Base-by-base conservation (phyloP, 192 early-diverging fungal genomes). In the Thoreauomyces humboldtii region DNA sequence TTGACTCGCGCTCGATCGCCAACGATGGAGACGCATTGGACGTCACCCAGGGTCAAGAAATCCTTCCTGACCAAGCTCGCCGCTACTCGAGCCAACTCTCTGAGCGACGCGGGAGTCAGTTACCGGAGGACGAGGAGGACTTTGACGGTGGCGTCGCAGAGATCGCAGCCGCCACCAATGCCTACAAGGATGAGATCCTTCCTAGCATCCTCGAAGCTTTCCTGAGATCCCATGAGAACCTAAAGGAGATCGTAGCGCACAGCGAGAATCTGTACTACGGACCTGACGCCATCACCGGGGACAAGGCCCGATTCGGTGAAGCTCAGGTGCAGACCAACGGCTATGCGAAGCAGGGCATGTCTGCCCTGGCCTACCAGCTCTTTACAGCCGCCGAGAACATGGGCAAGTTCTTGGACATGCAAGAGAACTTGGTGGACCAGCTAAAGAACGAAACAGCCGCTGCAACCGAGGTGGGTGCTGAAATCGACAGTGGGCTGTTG, bases 231-330 rank as follows among this genome's bases (percentile, higher is more conserved):
- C 41, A 66, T 24, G 54, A 66, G 31, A 66, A 58, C 41, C 55
- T 66, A n/a, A 28, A 56, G n/a, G 64, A 66, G 27, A 66, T 66
- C 43, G 64, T 58, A n/a, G 54, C 53, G 15, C 64, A 66, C 27
- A 58, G 52, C n/a, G 64, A 68, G 37, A 25, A 37, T 11, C 45
- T 60, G 2, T 68, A 68, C 22, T 35, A 60, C 52, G 56, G 65
- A 15, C 46, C 41, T 7, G 57, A 45, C 42, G 44, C 65, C 7
- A 35, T 60, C 34, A 60, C 35, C 28, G 21, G n/a, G 12, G 65
- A 68, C 47, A 47, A 51, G 46, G n/a, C 57, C 46, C 42, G 57
- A 14, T 68, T 37, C 28, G 57, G 14, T 9, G 57, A 60, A 35
- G 45, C 42, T 15, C 15, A 34, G 42, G 38, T 17, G 29, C 43